Evolutionary conservation across 2,329 filamentous ascomycete genomes (phyloP).

Genomic region (Didymella exigua): DNA sequence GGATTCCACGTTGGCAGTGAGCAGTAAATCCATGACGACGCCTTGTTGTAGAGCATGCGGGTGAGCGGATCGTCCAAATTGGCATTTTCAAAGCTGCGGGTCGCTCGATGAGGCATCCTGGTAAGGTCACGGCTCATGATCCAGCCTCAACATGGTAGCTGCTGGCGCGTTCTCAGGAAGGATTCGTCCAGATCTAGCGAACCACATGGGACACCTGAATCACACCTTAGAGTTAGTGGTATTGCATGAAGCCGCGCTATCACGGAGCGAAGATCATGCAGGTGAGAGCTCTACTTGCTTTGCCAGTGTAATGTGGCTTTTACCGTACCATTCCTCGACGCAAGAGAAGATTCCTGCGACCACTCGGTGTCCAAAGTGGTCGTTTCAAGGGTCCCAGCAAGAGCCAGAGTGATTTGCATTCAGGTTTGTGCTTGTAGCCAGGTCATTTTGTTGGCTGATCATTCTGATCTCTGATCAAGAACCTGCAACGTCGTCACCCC

Average conservation of each 20-base stretch:
- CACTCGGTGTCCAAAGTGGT: not conserved
- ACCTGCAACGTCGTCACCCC: constrained; percentile 7
- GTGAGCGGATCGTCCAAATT: constrained; percentile 1
- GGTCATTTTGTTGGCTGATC: constrained; percentile 12
- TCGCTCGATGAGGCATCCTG: constrained; percentile 15
- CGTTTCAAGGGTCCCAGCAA: not conserved
- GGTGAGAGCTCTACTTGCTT: not conserved
- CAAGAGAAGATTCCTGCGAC: no score
- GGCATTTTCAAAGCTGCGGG: constrained; percentile 7
- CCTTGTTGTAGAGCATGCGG: not conserved
- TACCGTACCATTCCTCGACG: not conserved
- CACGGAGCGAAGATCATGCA: constrained; percentile 9
- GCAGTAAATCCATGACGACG: constrained; percentile 1
- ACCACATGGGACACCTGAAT: constrained; percentile 5
- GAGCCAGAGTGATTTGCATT: not conserved
- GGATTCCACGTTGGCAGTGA: not conserved
- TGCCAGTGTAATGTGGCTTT: not conserved
- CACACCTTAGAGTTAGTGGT: constrained; percentile 5
- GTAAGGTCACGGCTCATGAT: constrained; percentile 8
- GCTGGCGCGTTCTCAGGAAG: constrained; percentile 15
- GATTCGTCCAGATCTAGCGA: constrained; percentile 3
- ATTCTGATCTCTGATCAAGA: constrained; percentile 10
- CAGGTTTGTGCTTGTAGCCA: constrained; percentile 12
- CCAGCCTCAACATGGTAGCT: constrained; percentile 17
- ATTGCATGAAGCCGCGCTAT: constrained; percentile 11